phyloP scores from a whole-genome alignment of 2,329 filamentous ascomycete genomes.

The Talaromyces piceae region DNA sequence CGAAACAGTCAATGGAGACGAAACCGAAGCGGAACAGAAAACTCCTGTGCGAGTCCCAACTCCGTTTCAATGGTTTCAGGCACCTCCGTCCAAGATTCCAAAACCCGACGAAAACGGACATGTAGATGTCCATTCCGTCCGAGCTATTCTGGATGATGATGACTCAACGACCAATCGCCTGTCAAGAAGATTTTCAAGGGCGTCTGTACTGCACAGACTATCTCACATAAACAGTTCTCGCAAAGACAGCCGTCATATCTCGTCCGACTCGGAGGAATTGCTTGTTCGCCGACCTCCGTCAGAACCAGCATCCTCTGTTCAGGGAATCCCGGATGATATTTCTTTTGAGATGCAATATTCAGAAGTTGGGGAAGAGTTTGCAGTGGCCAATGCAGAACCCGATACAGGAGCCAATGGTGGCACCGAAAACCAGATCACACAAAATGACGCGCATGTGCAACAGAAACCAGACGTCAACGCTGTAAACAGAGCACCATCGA shows the following conservation, averaged over 20 bases:
- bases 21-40: not conserved
- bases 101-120: slow-evolving; percentile 20
- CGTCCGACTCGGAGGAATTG: slow-evolving; percentile 31
- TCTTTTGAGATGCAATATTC: not conserved
- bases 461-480: not conserved
- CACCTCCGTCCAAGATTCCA: slow-evolving; percentile 16
- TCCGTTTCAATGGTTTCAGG: slow-evolving; percentile 7
- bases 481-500: not conserved
- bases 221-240: slow-evolving; percentile 15
- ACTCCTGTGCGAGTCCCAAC: not conserved
- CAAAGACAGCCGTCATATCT: slow-evolving; percentile 12
- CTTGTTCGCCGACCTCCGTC: slow-evolving; percentile 18
- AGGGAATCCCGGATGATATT: slow-evolving; percentile 18
- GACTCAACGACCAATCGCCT: slow-evolving; percentile 22
- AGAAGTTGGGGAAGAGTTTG: too few species aligned
- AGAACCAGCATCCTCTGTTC: slow-evolving; percentile 17
- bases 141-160: slow-evolving; percentile 51
- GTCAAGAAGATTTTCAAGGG: slow-evolving; percentile 25
- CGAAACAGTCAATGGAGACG: not conserved
- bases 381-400: not conserved
- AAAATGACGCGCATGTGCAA: not conserved
- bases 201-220: slow-evolving; percentile 18
- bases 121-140: slow-evolving; percentile 50
- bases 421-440: not conserved
- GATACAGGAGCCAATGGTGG: not conserved